phyloP scores from a whole-genome alignment of 176 grass and related monocot genomes.

The Oryza longistaminata region DNA sequence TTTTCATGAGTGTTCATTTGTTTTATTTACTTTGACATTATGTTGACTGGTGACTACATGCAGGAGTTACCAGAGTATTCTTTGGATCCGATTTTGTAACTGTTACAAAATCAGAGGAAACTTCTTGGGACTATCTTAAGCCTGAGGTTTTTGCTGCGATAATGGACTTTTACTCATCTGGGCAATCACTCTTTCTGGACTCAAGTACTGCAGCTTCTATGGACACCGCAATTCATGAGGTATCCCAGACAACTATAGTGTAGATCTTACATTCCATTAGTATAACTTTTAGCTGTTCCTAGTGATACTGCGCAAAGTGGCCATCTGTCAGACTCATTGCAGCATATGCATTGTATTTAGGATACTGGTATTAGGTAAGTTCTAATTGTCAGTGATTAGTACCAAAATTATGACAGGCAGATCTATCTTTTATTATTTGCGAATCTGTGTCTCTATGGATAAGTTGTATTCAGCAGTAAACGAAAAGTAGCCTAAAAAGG shows the following conservation, averaged over 20 bases:
- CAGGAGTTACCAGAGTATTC: slow-evolving; percentile 93
- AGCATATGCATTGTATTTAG: not conserved
- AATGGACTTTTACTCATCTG: slow-evolving; percentile 97
- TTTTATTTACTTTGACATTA: not conserved
- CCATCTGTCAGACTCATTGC: not conserved
- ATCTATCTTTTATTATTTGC: not conserved
- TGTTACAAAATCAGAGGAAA: slow-evolving; percentile 90
- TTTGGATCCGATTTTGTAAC: slow-evolving; percentile 96
- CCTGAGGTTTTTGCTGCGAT: slow-evolving; percentile 88
- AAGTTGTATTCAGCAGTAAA: not conserved
- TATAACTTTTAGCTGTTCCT: not conserved
- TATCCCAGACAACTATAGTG: slow-evolving; percentile 35
- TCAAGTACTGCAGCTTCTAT: slow-evolving; percentile 68
- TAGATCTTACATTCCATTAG: not conserved
- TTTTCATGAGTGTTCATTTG: not conserved
- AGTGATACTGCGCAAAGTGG: not conserved
- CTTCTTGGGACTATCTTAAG: slow-evolving; percentile 92
- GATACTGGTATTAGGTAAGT: slow-evolving; percentile 11
- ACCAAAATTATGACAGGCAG: not conserved
- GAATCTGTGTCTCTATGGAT: not conserved
- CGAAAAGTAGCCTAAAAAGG: not conserved
- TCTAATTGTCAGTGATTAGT: not conserved
- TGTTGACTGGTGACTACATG: slow-evolving; percentile 10
- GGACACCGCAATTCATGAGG: slow-evolving; percentile 93
- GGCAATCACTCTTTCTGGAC: slow-evolving; percentile 81